A percentile compares a stretch with the other conserved stretches of the same genome.
Evolutionary conservation across 768 basidiomycete species (phyloP).

Genomic region (Suillus subalutaceus): DNA sequence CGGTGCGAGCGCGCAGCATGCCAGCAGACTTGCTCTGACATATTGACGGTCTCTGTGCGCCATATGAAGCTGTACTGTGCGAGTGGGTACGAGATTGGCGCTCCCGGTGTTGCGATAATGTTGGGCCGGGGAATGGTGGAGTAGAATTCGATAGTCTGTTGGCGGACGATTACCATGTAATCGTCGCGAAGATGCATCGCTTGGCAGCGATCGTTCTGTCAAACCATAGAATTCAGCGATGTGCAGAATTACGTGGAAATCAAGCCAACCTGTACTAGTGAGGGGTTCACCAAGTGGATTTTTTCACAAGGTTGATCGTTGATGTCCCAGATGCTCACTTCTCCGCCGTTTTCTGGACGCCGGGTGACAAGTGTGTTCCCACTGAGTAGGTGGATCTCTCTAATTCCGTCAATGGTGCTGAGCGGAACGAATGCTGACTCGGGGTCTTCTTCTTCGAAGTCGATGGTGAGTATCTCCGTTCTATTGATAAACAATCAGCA

Average conservation of each 20-base stretch:
- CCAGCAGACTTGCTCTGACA: slow-evolving; percentile 38
- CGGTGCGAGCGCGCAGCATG: slow-evolving; percentile 15
- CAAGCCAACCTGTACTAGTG: slow-evolving; percentile 33
- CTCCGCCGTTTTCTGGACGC: slow-evolving; percentile 26
- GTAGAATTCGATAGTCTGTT: slow-evolving; percentile 47
- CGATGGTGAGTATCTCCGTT: slow-evolving; percentile 46
- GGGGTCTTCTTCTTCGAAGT: slow-evolving; percentile 38
- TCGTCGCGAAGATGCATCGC: slow-evolving; percentile 45
- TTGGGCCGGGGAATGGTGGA: slow-evolving; percentile 29
- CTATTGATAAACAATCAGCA: slow-evolving; percentile 25
- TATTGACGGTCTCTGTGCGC: slow-evolving; percentile 54
- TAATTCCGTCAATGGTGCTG: slow-evolving; percentile 34
- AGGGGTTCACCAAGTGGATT: slow-evolving; percentile 40
- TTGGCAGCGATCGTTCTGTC: slow-evolving; percentile 42
- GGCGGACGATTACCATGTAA: slow-evolving; percentile 50
- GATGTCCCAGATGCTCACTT: slow-evolving; percentile 41
- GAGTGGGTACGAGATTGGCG: slow-evolving; percentile 44
- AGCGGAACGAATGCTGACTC: slow-evolving; percentile 40
- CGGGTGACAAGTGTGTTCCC: slow-evolving; percentile 43
- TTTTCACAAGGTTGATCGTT: slow-evolving; percentile 30
- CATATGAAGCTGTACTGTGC: slow-evolving; percentile 54
- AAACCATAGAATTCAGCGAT: slow-evolving; percentile 10
- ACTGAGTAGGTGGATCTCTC: slow-evolving; percentile 39
- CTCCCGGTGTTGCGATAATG: slow-evolving; percentile 18
- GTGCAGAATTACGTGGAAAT: background rate